Evolutionary conservation across 768 basidiomycete species (phyloP), one percentile per base, ranked within the genome.

Genomic region (Mycena kentingensis): DNA sequence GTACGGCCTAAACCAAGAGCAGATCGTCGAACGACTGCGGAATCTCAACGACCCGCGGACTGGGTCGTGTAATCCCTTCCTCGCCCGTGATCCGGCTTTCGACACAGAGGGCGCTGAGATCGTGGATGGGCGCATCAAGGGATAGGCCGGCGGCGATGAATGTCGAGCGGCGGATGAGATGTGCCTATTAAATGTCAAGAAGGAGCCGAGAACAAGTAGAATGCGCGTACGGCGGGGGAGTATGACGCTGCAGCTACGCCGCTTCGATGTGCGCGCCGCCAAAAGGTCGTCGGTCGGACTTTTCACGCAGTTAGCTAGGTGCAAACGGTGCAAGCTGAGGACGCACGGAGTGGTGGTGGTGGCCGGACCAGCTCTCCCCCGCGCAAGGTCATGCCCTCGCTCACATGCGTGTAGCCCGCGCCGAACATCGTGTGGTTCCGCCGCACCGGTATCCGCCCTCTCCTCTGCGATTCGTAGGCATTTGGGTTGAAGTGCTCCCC

Each of bases 271-370:
- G 85, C 88, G 57, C 82, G 84, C 27, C 87, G 77, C 89, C 89
- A 91, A 65, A 91, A 90, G 0, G 89, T 87, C 6, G 82, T 87
- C 0, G 89, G 88, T n/a, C 89, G 85, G 29, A 89, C 88, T 90
- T 55, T 13, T 39, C 31, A 34, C 48, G 16, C 54, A 41, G 51
- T 35, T 48, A 36, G 41, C 27, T 13, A 53, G 31, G 26, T 39
- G 36, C 19, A 19, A 34, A 15, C 46, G 21, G 26, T 38, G 47
- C 36, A 10, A 46, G 31, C 19, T 35, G 21, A 36, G 27, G 32
- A 77, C 85, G 72, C 65, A 88, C 85, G 76, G 41, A 88, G 71
- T 41, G 83, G 82, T 15, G 86, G 86, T 49, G 83, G 78, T 44
- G 86, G 86, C 4, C 74, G 79, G 28, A 80, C 65, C 25, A 82